Evolutionary conservation across 2,329 filamentous ascomycete species (phyloP).

Genomic region (Phyllosticta capitalensis): DNA sequence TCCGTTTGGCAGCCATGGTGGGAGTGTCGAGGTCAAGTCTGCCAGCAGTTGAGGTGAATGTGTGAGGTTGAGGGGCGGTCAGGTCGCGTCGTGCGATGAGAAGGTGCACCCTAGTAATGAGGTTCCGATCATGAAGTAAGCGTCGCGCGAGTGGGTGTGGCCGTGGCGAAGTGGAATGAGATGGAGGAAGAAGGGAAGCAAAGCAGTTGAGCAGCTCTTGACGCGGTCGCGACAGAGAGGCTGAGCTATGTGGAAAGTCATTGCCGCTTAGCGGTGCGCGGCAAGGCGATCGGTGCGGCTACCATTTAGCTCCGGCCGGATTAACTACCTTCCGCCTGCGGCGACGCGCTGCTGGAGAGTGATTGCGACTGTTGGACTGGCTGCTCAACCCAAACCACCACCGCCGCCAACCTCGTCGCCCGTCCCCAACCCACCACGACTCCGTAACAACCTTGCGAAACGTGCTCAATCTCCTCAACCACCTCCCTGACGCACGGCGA

Average conservation of each 20-base stretch:
- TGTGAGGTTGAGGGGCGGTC: background rate
- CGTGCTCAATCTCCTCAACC: background rate
- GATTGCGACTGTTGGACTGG: background rate
- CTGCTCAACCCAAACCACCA: background rate
- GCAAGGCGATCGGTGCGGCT: background rate
- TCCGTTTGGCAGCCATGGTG: constrained; percentile 85
- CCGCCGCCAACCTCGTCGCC: background rate
- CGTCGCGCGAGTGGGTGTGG: background rate
- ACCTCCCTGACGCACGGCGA: background rate
- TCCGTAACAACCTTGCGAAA: background rate
- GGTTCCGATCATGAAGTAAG: background rate
- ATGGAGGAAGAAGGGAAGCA: background rate
- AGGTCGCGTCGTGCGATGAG: background rate
- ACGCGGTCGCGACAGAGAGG: background rate
- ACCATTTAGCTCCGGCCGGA: background rate
- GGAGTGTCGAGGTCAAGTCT: background rate
- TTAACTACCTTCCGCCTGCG: background rate
- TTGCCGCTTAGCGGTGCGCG: background rate
- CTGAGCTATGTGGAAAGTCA: background rate
- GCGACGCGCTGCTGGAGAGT: background rate
- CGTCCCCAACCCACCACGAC: background rate
- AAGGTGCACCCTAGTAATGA: background rate
- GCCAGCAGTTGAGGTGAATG: background rate
- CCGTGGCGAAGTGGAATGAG: background rate
- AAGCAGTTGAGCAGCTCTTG: background rate